Conservation (phyloP, 495 filamentous ascomycete genomes). For the Penicillium bialowiezense region DNA sequence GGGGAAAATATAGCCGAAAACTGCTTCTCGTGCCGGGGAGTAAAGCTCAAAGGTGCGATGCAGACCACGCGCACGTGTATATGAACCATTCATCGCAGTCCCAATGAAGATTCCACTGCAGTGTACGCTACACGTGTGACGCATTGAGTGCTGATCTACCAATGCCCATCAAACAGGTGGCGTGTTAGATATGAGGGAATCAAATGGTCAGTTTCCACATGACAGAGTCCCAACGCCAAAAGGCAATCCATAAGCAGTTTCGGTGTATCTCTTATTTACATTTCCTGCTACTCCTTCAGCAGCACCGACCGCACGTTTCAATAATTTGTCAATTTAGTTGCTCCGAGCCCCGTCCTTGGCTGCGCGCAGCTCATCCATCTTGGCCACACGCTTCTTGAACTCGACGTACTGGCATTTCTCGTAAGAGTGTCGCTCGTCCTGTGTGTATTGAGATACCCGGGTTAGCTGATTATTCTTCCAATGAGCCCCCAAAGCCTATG, state of each 20-base stretch:
- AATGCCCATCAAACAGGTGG: neutral
- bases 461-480: slow-evolving; percentile 2
- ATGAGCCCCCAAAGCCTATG: neutral
- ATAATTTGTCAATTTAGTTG: slow-evolving; percentile 58
- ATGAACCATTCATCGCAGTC: too few species aligned
- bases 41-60: too few species aligned
- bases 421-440: slow-evolving; percentile 95
- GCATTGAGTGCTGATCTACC: neutral
- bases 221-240: slow-evolving; percentile 34
- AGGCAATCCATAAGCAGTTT: slow-evolving; percentile 41
- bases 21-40: too few species aligned
- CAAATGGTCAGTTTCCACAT: slow-evolving; percentile 1
- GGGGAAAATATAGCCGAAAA: too few species aligned
- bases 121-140: too few species aligned
- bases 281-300: slow-evolving; percentile 33
- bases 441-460: neutral
- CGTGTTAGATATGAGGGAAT: neutral
- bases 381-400: slow-evolving; percentile 96
- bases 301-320: slow-evolving; percentile 18
- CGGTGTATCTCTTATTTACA: slow-evolving; percentile 47
- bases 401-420: slow-evolving; percentile 99
- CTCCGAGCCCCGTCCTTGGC: slow-evolving; percentile 84
- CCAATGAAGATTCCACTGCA: too few species aligned
- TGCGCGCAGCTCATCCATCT: slow-evolving; percentile 94
- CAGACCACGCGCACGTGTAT: too few species aligned